Conservation (phyloP, 352 stramenopile genomes). For the Halophytophthora polymorphica region DNA sequence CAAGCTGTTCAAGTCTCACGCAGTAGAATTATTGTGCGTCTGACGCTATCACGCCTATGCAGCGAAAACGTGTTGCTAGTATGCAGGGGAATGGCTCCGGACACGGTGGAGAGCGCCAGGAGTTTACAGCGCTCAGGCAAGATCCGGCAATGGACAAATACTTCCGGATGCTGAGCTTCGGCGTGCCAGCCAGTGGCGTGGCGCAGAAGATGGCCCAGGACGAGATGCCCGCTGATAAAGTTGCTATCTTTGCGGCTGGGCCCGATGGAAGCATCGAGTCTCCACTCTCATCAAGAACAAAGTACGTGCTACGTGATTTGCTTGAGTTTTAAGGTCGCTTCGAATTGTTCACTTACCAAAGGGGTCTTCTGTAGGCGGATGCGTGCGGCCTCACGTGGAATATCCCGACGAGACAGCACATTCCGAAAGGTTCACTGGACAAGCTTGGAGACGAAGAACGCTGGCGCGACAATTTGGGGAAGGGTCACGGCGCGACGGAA, state of each 20-base stretch:
- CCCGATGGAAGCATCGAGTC: constrained; percentile 26
- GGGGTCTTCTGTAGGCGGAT: constrained; percentile 6
- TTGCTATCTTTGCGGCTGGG: constrained; percentile 55
- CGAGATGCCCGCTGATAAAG: constrained; percentile 52
- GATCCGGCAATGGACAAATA: constrained; percentile 81
- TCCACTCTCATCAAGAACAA: neutral
- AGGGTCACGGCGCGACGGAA: constrained; percentile 58
- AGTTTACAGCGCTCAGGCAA: constrained; percentile 46
- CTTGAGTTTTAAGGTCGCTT: neutral
- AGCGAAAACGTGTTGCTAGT: constrained; percentile 36
- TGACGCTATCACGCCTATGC: constrained; percentile 7
- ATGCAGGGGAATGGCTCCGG: constrained; percentile 9
- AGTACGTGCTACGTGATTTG: constrained; percentile 6
- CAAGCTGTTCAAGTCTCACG: neutral
- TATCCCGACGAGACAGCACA: constrained; percentile 40
- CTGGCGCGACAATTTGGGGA: constrained; percentile 69
- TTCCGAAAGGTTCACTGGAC: constrained; percentile 86
- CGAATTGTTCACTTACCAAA: constrained; percentile 4
- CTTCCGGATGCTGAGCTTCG: constrained; percentile 83
- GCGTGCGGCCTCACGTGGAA: constrained; percentile 1
- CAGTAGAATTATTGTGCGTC: neutral
- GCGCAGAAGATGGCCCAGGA: constrained; percentile 83
- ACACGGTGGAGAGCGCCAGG: constrained; percentile 33
- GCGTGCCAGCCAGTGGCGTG: constrained; percentile 61
- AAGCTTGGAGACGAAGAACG: constrained; percentile 54